These are phyloP conservation scores for Lentinula novae-zelandiae DNA, from an alignment of 1,284 basidiomycete genomes.

Conservation along the genomic window DNA sequence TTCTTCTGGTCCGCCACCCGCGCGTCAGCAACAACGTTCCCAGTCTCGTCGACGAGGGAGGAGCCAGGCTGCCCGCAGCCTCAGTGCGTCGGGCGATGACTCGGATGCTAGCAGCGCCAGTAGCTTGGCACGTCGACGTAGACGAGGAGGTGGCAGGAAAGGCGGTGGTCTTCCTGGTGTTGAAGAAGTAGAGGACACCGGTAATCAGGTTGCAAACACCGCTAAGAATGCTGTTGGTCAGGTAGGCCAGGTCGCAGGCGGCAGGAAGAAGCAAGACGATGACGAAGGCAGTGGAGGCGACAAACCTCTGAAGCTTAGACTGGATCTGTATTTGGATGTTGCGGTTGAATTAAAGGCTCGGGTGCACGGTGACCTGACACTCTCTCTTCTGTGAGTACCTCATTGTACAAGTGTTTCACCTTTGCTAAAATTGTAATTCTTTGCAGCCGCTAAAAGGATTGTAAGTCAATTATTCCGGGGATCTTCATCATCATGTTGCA, in stretches of 20 bases:
- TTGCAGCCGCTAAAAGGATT: background rate
- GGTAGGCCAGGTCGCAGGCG: constrained; percentile 1
- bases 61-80: constrained; percentile 9
- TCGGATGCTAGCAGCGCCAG: constrained; percentile 7
- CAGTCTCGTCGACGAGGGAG: constrained; percentile 8
- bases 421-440: background rate
- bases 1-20: constrained; percentile 10
- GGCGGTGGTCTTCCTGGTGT: constrained; percentile 10
- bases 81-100: constrained; percentile 7
- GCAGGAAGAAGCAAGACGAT: constrained; percentile 1
- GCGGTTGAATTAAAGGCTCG: constrained; percentile 14
- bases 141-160: constrained; percentile 5
- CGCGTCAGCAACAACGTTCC: constrained; percentile 11
- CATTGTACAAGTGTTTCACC: background rate
- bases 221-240: background rate
- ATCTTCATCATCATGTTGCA: background rate
- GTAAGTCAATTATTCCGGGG: background rate
- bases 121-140: constrained; percentile 2
- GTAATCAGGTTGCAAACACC: constrained; percentile 7
- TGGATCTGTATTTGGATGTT: constrained; percentile 14
- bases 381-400: constrained; percentile 11
- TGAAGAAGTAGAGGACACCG: constrained; percentile 11
- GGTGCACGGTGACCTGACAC: constrained; percentile 14
- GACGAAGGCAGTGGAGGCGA: constrained; percentile 6
- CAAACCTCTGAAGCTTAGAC: constrained; percentile 12